Conservation (phyloP, 768 basidiomycete species). For the Baorangia bicolor region DNA sequence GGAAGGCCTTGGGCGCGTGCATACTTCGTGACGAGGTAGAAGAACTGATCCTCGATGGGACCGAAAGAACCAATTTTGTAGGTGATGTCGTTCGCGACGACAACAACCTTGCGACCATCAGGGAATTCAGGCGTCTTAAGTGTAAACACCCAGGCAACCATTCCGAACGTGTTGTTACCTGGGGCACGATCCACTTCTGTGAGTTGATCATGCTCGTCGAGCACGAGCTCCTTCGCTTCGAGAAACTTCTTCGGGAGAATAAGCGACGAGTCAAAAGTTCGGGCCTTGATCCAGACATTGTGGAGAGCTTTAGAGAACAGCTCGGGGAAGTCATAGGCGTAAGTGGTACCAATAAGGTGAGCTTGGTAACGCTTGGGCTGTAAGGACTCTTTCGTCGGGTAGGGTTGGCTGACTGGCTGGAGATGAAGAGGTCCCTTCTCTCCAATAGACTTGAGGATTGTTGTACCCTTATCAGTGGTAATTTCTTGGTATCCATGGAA, state of each 20-base stretch:
- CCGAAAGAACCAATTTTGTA: constrained; percentile 99
- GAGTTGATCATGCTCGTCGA: constrained; percentile 91
- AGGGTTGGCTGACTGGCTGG: constrained; percentile 89
- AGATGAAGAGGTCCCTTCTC: constrained; percentile 96
- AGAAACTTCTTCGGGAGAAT: constrained; percentile 75
- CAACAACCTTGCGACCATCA: constrained; percentile 80
- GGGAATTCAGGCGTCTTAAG: constrained; percentile 92
- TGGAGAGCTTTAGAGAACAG: constrained; percentile 96
- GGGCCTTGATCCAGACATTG: constrained; percentile 83
- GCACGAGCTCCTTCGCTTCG: constrained; percentile 84
- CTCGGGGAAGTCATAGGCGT: constrained; percentile 99
- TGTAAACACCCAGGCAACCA: constrained; percentile 98
- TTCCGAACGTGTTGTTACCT: constrained; percentile 93
- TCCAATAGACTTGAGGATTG: constrained; percentile 96
- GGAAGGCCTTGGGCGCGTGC: constrained; percentile 87
- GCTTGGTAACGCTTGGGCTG: constrained; percentile 99
- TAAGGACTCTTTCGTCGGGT: constrained; percentile 96
- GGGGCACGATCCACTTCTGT: constrained; percentile 89
- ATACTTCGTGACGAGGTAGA: constrained; percentile 91
- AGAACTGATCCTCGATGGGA: constrained; percentile 93
- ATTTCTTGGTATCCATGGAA: constrained; percentile 99
- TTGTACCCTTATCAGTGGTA: constrained; percentile 90
- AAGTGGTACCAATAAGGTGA: constrained; percentile 96
- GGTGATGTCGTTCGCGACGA: constrained; percentile 97
- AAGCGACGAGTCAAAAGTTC: constrained; percentile 61